Evolutionary conservation across 495 filamentous ascomycete species (phyloP).

Genomic region (Halenospora varia): DNA sequence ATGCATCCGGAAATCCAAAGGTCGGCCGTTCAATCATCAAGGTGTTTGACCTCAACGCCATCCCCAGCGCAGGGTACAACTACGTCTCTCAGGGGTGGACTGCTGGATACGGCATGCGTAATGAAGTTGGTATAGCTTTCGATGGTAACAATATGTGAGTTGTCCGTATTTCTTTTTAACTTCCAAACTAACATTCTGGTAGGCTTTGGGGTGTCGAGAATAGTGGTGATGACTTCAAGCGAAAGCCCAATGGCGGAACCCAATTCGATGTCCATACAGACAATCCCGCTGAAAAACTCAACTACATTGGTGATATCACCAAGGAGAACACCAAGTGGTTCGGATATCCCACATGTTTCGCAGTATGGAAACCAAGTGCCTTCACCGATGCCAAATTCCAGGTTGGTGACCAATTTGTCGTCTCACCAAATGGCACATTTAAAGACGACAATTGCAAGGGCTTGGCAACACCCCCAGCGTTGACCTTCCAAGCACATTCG

Average conservation of each 20-base stretch:
- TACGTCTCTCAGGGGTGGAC: conserved; percentile 47
- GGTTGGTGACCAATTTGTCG: conserved; percentile 46
- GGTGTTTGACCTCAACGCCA: conserved; percentile 53
- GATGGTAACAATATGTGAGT: conserved; percentile 27
- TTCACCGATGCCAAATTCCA: conserved; percentile 38
- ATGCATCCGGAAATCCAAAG: conserved; percentile 34
- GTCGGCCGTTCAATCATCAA: conserved; percentile 60
- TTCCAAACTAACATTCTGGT: conserved; percentile 36
- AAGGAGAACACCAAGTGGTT: conserved; percentile 35
- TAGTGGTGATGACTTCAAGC: conserved; percentile 53
- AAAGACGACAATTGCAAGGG: conserved; percentile 42
- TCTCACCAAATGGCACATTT: conserved; percentile 34
- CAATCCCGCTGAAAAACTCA: conserved; percentile 71
- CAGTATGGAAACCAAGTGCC: conserved; percentile 51
- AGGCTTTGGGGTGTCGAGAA: conserved; percentile 69
- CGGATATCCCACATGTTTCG: conserved; percentile 67
- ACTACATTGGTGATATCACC: conserved; percentile 60
- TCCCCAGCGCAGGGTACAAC: conserved; percentile 28
- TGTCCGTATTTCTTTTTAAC: not conserved
- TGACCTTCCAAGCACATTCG: conserved; percentile 54
- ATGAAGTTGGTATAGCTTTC: conserved; percentile 61
- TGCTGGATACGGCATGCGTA: conserved; percentile 68
- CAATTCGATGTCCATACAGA: conserved; percentile 57
- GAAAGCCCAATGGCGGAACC: conserved; percentile 41
- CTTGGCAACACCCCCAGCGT: conserved; percentile 36